Evolutionary conservation across 1,284 basidiomycete genomes (phyloP).

Genomic region (Ceratorhiza oryzae-sativae): DNA sequence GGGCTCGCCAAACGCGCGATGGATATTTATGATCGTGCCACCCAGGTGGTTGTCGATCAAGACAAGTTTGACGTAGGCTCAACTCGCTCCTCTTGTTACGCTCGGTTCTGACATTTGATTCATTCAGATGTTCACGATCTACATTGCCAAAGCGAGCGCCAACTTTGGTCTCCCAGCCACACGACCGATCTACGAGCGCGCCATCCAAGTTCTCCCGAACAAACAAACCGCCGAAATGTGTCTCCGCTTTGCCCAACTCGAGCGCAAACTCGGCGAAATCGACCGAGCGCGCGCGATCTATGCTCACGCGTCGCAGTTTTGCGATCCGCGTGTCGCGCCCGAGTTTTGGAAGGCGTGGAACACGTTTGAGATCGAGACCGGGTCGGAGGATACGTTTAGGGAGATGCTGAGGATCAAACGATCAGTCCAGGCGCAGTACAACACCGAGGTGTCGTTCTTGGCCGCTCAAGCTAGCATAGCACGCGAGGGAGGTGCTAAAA

Average conservation of each 20-base stretch:
- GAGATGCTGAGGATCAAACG: slow-evolving; percentile 99
- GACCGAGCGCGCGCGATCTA: slow-evolving; percentile 97
- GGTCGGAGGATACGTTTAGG: slow-evolving; percentile 94
- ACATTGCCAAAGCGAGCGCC: slow-evolving; percentile 95
- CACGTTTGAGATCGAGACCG: slow-evolving; percentile 95
- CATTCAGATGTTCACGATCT: slow-evolving; percentile 90
- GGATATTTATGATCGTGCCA: slow-evolving; percentile 94
- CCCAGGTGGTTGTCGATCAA: slow-evolving; percentile 81
- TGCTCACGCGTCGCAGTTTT: slow-evolving; percentile 97
- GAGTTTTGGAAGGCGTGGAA: slow-evolving; percentile 99
- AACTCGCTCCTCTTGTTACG: neutral
- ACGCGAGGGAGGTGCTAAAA: slow-evolving; percentile 57
- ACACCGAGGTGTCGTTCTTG: slow-evolving; percentile 91
- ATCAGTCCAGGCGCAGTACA: slow-evolving; percentile 97
- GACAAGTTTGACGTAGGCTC: slow-evolving; percentile 90
- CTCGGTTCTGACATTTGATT: neutral
- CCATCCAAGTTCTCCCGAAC: slow-evolving; percentile 93
- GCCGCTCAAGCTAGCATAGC: slow-evolving; percentile 84
- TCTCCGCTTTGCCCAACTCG: slow-evolving; percentile 92
- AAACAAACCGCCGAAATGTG: slow-evolving; percentile 98
- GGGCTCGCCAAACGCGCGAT: slow-evolving; percentile 96
- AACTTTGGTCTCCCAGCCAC: slow-evolving; percentile 98
- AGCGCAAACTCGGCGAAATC: slow-evolving; percentile 98
- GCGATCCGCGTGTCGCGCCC: slow-evolving; percentile 88
- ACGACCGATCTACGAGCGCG: slow-evolving; percentile 94